Evolutionary conservation across 2,329 filamentous ascomycete genomes (phyloP), one percentile per base, ranked within the genome.

Genomic region (Fusarium succisae): DNA sequence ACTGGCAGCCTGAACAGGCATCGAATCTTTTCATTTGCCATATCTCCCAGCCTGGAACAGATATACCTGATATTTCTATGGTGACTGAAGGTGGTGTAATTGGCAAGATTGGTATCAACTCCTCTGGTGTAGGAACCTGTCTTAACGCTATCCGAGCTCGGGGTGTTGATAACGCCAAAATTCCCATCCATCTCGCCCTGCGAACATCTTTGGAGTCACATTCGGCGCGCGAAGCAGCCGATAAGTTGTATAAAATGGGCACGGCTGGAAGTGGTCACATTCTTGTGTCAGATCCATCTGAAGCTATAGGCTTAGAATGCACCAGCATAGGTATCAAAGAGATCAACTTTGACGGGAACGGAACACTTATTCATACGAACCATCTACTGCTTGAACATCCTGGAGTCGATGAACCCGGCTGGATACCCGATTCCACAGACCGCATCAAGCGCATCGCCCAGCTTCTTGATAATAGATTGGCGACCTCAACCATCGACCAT

Each of bases 71-170:
- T 4, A 86, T 91, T 64, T 79, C 86, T 22, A 89, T 89, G 82
- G 82, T 91, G 28, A 91, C 89, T 0, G 90, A 91, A 57, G 84
- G 86, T 0, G 89, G 90, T 20, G 85, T 91, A 28, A 86, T 92
- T 39, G 90, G 90, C 20, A 93, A 93, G 79, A 91, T 92, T 28
- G 91, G 91, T 0, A 83, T 92, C 73, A 93, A 93, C 76, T 82
- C 81, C 22, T 76, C 79, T 0, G 89, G 90, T 1, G 88, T 92
- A 0, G 90, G 89, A 0, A 86, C 87, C 1, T 88, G 87, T 48
- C 82, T 92, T 14, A 92, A 92, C 69, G 91, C 90, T 1, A 90
- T 92, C 68, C 84, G 86, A 44, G 88, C 88, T 8, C 83, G 85
- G 5, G 89, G 89, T 2, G 85, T 91, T 54, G 84, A 90, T 74